Percentiles rank a stretch among this genome's conserved stretches.
Evolutionary conservation across 768 basidiomycete species (phyloP).

Genomic region (Galerina marginata): DNA sequence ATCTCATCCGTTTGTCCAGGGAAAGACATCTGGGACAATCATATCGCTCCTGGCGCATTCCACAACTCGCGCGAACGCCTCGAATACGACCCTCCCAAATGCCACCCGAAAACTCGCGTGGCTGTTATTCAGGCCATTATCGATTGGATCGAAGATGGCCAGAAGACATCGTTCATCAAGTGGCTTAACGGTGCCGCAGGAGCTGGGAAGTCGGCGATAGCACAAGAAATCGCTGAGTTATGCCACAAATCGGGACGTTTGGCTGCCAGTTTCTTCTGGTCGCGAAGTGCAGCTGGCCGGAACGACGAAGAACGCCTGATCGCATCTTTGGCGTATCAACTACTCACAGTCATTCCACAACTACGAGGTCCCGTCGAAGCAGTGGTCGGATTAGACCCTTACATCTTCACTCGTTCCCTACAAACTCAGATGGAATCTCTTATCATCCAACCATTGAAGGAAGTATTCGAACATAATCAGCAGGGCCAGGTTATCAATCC

Average conservation of each 20-base stretch:
- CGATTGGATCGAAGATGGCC: constrained; percentile 7
- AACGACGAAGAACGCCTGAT: constrained; percentile 3
- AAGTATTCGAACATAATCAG: neutral
- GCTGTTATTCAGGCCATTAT: constrained; percentile 9
- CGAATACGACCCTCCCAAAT: constrained; percentile 8
- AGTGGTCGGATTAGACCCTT: constrained; percentile 6
- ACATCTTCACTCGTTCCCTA: neutral
- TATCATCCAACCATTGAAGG: constrained; percentile 3
- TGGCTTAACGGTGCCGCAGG: constrained; percentile 23
- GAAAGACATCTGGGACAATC: too few species aligned
- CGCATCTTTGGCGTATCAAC: constrained; percentile 17
- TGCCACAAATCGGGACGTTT: neutral
- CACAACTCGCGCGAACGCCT: constrained; percentile 9
- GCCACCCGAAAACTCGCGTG: constrained; percentile 19
- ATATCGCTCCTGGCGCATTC: neutral
- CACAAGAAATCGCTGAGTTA: constrained; percentile 13
- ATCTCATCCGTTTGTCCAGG: constrained; percentile 36
- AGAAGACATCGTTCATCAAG: constrained; percentile 4
- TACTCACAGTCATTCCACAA: neutral
- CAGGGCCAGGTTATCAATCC: neutral
- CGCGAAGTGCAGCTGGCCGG: neutral
- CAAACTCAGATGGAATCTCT: constrained; percentile 13
- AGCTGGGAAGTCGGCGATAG: constrained; percentile 22
- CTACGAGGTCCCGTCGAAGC: neutral
- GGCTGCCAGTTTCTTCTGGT: constrained; percentile 20